Conservation (phyloP, 345 rosid species). For the Moringa oleifera region DNA sequence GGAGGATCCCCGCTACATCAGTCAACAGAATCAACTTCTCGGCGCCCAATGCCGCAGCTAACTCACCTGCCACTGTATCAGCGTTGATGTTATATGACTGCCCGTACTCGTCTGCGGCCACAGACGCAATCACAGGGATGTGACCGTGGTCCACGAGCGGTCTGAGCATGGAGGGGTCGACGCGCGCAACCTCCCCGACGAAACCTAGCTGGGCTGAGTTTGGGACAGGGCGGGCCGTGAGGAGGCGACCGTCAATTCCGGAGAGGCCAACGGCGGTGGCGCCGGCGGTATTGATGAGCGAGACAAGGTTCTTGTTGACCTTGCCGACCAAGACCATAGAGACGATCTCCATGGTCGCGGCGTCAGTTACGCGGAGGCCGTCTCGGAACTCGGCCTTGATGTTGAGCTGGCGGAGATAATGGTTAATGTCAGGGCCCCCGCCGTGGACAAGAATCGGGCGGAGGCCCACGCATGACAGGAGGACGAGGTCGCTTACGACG, state of each 20-base stretch:
- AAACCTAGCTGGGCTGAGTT: conserved; percentile 68
- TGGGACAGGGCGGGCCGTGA: conserved; percentile 68
- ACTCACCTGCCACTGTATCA: conserved; percentile 88
- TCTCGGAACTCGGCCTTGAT: conserved; percentile 66
- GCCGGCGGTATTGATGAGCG: conserved; percentile 73
- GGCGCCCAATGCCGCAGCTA: conserved; percentile 90
- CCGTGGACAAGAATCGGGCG: conserved; percentile 91
- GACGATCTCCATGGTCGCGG: conserved; percentile 87
- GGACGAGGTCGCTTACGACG: conserved; percentile 71
- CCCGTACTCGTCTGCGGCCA: conserved; percentile 68
- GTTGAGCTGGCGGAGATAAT: conserved; percentile 56
- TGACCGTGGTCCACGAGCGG: conserved; percentile 52
- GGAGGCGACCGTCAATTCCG: conserved; percentile 85
- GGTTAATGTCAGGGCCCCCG: conserved; percentile 88
- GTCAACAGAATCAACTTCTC: conserved; percentile 86
- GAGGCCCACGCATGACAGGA: conserved; percentile 82
- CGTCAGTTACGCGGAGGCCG: conserved; percentile 87
- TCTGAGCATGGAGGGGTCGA: conserved; percentile 54
- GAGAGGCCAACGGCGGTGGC: conserved; percentile 86
- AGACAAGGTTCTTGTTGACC: conserved; percentile 78
- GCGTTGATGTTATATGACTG: conserved; percentile 91
- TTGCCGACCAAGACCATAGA: conserved; percentile 92
- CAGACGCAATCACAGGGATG: conserved; percentile 90
- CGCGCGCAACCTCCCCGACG: conserved; percentile 79
- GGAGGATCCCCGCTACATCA: conserved; percentile 81